A percentile compares a stretch with the other conserved stretches of the same genome.
Evolutionary conservation across 345 rosid species (phyloP).

Genomic region (Sonneratia caseolaris): DNA sequence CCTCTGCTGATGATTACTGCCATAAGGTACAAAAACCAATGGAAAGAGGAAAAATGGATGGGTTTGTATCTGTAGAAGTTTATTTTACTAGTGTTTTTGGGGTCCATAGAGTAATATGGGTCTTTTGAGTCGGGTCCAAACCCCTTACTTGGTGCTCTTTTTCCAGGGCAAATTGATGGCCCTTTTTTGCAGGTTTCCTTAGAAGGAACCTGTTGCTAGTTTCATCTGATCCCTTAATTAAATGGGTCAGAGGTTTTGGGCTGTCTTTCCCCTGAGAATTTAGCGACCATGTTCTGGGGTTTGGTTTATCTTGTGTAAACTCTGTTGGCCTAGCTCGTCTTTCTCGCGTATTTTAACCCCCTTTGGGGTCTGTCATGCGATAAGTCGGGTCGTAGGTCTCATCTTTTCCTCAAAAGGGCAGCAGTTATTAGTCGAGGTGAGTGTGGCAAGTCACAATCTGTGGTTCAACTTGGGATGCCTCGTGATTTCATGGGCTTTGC

Average conservation of each 20-base stretch:
- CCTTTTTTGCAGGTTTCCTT: background rate
- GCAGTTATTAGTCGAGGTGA: background rate
- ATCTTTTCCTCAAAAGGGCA: conserved; percentile 3
- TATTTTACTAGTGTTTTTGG: conserved; percentile 40
- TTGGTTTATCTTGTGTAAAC: background rate
- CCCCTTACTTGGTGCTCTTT: conserved; percentile 32
- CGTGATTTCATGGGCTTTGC: background rate
- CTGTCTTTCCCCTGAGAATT: background rate
- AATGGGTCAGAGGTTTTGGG: conserved; percentile 2
- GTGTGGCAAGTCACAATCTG: background rate
- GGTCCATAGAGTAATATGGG: conserved; percentile 49
- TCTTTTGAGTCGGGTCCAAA: conserved; percentile 20
- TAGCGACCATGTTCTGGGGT: conserved; percentile 2
- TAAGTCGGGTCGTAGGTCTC: background rate
- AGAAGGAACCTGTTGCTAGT: background rate
- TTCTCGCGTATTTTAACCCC: background rate
- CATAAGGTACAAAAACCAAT: background rate
- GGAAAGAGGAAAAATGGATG: background rate
- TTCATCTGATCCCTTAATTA: background rate
- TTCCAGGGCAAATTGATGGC: conserved; percentile 26
- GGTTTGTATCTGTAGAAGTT: background rate
- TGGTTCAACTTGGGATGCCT: background rate
- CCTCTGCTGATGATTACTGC: conserved; percentile 42
- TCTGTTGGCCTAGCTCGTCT: background rate
- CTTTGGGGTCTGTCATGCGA: background rate